phyloP scores from a whole-genome alignment of 805 yeast genomes.

The Pichia nanzhaoensis region DNA sequence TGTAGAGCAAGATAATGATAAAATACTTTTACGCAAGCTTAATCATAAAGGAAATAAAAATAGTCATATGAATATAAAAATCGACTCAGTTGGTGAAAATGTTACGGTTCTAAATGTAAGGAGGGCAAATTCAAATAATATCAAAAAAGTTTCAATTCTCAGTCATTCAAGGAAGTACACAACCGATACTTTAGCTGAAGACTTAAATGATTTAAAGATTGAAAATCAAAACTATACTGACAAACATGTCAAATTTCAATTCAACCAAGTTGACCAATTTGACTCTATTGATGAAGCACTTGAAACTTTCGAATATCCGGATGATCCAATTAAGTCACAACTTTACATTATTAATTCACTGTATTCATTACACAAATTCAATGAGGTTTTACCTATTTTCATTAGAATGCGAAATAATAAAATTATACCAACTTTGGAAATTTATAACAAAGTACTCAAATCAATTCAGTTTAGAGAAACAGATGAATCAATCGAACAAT shows the following conservation, averaged over 20 bases:
- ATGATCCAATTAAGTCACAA: conserved; percentile 15
- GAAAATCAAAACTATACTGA: neutral
- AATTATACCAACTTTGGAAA: conserved; percentile 42
- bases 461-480: conserved; percentile 49
- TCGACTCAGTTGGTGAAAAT: conserved; percentile 18
- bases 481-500: conserved; percentile 49
- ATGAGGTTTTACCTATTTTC: conserved; percentile 31
- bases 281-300: conserved; percentile 4
- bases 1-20: neutral
- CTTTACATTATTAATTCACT: conserved; percentile 22
- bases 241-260: conserved; percentile 3
- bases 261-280: neutral
- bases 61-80: conserved; percentile 25
- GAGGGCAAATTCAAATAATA: conserved; percentile 24
- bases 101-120: conserved; percentile 23
- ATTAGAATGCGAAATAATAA: conserved; percentile 27
- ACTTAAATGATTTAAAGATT: conserved; percentile 12
- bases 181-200: conserved; percentile 16
- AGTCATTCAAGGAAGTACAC: conserved; percentile 5
- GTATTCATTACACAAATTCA: conserved; percentile 20
- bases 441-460: conserved; percentile 47
- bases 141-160: conserved; percentile 23
- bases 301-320: conserved; percentile 1
- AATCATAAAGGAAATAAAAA: conserved; percentile 24
- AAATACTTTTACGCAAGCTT: conserved; percentile 22